These are phyloP conservation scores for Rosa multiflora DNA, from an alignment of 306 rosid species.

Conservation along the genomic window DNA sequence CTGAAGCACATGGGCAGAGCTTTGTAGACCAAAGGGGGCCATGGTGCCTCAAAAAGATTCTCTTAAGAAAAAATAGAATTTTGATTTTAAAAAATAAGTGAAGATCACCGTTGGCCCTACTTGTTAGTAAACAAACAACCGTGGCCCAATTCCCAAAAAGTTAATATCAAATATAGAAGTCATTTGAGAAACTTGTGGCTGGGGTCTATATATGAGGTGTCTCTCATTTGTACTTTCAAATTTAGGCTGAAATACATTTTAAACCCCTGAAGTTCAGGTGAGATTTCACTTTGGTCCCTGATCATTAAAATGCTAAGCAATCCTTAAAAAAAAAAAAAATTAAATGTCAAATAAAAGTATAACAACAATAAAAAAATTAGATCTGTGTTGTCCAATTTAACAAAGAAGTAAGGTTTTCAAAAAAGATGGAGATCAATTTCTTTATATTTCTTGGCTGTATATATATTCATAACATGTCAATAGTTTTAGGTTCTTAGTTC, in stretches of 20 bases:
- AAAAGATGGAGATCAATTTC: background rate
- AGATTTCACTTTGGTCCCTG: background rate
- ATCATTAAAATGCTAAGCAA: background rate
- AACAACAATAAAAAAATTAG: background rate
- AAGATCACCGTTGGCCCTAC: background rate
- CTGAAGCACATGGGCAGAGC: background rate
- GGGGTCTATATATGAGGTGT: background rate
- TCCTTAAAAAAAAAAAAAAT: background rate
- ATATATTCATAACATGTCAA: background rate
- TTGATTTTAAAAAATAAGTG: background rate
- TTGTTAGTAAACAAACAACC: background rate
- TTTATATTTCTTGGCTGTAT: background rate
- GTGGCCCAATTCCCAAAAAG: background rate
- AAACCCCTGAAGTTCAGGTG: slow-evolving; percentile 1
- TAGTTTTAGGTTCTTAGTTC: background rate
- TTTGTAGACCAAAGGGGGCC: background rate
- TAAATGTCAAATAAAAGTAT: background rate
- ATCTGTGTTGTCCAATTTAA: background rate
- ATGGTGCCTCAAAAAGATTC: background rate
- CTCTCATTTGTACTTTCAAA: background rate
- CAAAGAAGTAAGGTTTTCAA: background rate
- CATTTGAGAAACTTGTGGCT: background rate
- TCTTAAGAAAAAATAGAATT: background rate
- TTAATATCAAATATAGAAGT: background rate
- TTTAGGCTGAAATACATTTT: background rate